phyloP scores from a whole-genome alignment of 177 flowering plant genomes.

The Vitis hybrid region DNA sequence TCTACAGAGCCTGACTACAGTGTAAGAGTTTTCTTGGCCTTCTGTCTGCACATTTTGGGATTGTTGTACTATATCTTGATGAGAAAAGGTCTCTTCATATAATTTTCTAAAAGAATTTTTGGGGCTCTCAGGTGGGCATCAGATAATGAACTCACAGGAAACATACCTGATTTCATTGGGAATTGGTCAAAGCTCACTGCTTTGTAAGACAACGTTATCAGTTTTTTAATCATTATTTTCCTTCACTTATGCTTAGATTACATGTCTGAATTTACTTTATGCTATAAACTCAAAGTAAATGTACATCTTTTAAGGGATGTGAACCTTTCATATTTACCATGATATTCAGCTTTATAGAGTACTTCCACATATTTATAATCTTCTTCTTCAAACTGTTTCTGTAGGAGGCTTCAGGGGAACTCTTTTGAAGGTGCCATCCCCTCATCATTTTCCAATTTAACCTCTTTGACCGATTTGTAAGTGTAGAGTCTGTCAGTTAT shows the following conservation, averaged over 20 bases:
- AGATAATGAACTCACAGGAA: slow-evolving; percentile 57
- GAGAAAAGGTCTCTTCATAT: neutral
- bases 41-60: neutral
- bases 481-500: slow-evolving; percentile 14
- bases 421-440: slow-evolving; percentile 74
- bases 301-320: neutral
- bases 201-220: slow-evolving; percentile 35
- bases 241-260: neutral
- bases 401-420: slow-evolving; percentile 68
- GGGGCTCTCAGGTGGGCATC: slow-evolving; percentile 60
- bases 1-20: slow-evolving; percentile 31
- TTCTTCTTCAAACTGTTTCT: slow-evolving; percentile 1
- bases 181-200: slow-evolving; percentile 52
- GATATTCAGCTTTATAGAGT: too few species aligned
- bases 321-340: too few species aligned
- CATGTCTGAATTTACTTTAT: neutral
- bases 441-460: slow-evolving; percentile 46
- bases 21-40: slow-evolving; percentile 39
- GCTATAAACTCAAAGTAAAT: neutral
- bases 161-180: slow-evolving; percentile 66
- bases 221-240: neutral
- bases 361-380: neutral
- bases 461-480: slow-evolving; percentile 53
- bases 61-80: neutral
- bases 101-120: neutral